Conservation (phyloP, 352 stramenopile species). For the Globisporangium ultimum region DNA sequence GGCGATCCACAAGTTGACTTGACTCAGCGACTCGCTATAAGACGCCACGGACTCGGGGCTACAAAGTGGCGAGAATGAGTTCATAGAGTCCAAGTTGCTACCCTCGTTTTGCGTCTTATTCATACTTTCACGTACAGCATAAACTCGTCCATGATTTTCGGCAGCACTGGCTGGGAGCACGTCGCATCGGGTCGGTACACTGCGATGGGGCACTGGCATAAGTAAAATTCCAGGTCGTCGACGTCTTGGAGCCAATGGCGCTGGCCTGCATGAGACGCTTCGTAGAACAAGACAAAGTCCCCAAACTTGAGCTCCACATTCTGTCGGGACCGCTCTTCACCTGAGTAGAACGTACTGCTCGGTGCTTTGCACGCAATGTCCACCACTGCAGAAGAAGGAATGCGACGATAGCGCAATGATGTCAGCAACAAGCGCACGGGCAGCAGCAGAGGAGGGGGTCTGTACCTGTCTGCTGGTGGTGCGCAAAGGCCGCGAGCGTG, state of each 20-base stretch:
- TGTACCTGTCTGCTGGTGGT: slow-evolving; percentile 37
- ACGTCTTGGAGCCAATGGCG: slow-evolving; percentile 70
- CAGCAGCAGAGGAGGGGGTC: background rate
- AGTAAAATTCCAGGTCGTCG: slow-evolving; percentile 76
- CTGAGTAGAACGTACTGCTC: slow-evolving; percentile 44
- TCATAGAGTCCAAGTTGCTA: background rate
- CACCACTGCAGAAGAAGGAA: slow-evolving; percentile 36
- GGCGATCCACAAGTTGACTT: slow-evolving; percentile 87
- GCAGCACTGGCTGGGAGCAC: slow-evolving; percentile 36
- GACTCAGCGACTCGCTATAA: slow-evolving; percentile 31
- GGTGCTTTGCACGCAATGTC: slow-evolving; percentile 72
- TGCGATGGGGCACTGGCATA: slow-evolving; percentile 78
- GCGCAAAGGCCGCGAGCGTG: slow-evolving; percentile 19
- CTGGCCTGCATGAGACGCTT: slow-evolving; percentile 29
- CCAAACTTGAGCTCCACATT: slow-evolving; percentile 79
- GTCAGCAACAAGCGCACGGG: background rate
- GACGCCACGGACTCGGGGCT: slow-evolving; percentile 41
- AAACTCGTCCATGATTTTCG: slow-evolving; percentile 55
- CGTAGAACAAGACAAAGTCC: slow-evolving; percentile 77
- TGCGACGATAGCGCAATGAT: too few relatives aligned
- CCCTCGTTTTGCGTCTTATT: background rate
- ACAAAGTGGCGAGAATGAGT: slow-evolving; percentile 5
- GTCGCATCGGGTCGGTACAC: slow-evolving; percentile 46
- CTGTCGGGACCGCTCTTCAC: slow-evolving; percentile 53
- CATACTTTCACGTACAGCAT: slow-evolving; percentile 33